These are phyloP conservation scores for Yamadazyma sp. DNA, from an alignment of 1,139 yeast genomes.

Conservation along the genomic window DNA sequence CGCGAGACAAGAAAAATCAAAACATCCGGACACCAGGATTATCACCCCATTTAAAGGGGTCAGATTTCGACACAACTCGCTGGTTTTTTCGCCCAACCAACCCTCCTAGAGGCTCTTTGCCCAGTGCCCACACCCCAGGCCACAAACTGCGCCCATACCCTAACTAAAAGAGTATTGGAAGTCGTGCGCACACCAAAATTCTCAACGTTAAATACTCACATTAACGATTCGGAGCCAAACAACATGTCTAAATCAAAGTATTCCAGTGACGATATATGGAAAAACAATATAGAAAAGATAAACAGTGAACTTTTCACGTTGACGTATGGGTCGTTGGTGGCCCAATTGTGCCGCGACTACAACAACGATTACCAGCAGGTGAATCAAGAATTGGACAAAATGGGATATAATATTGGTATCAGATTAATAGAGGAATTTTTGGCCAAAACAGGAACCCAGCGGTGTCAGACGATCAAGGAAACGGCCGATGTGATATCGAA, in stretches of 20 bases:
- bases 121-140: no score
- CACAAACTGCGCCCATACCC: neutral
- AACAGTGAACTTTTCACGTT: constrained; percentile 90
- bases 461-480: constrained; percentile 79
- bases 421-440: constrained; percentile 90
- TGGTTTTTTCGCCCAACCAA: no score
- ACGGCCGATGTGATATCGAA: constrained; percentile 86
- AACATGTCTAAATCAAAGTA: constrained; percentile 12
- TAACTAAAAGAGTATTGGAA: neutral
- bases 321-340: constrained; percentile 91
- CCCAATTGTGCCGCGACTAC: constrained; percentile 88
- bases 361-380: constrained; percentile 75
- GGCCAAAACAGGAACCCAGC: constrained; percentile 78
- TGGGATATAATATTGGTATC: constrained; percentile 96
- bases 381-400: constrained; percentile 77
- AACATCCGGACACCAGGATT: no score
- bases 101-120: no score
- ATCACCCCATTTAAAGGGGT: no score
- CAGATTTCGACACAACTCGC: no score
- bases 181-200: neutral
- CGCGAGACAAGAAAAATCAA: no score
- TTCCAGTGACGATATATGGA: constrained; percentile 89
- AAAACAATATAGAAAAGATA: constrained; percentile 81
- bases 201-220: no score
- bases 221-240: no score